phyloP scores from a whole-genome alignment of 768 basidiomycete species.

The Amanita pallidorosea region DNA sequence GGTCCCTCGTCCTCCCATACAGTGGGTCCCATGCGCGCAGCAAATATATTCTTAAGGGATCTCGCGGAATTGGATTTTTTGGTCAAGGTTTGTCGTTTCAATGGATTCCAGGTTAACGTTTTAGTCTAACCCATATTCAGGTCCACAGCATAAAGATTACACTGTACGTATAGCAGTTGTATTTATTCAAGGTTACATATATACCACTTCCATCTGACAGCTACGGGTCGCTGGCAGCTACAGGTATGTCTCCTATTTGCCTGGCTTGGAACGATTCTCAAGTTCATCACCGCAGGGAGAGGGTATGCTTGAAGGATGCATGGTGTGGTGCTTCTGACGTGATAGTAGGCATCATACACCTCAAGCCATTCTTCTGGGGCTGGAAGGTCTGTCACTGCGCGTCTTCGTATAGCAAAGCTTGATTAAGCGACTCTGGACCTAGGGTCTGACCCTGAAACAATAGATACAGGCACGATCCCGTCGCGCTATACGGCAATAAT shows the following conservation, averaged over 20 bases:
- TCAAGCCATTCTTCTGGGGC: constrained; percentile 74
- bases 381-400: constrained; percentile 40
- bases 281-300: constrained; percentile 40
- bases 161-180: constrained; percentile 30
- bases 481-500: constrained; percentile 65
- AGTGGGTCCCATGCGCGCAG: constrained; percentile 72
- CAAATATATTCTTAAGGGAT: constrained; percentile 78
- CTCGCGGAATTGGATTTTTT: constrained; percentile 57
- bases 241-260: constrained; percentile 37
- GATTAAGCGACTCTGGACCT: neutral
- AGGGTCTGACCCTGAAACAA: constrained; percentile 88
- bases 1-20: constrained; percentile 45
- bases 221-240: constrained; percentile 90
- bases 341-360: constrained; percentile 68
- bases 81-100: constrained; percentile 40
- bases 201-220: constrained; percentile 22
- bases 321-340: neutral
- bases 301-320: constrained; percentile 37
- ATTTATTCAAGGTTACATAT: neutral
- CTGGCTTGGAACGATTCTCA: constrained; percentile 4
- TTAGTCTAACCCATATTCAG: constrained; percentile 20
- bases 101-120: neutral
- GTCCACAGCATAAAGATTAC: constrained; percentile 77
- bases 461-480: constrained; percentile 78
- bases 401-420: neutral